These are phyloP conservation scores for Pythium scleroteichum DNA, from an alignment of 352 stramenopile species.

Conservation along the genomic window DNA sequence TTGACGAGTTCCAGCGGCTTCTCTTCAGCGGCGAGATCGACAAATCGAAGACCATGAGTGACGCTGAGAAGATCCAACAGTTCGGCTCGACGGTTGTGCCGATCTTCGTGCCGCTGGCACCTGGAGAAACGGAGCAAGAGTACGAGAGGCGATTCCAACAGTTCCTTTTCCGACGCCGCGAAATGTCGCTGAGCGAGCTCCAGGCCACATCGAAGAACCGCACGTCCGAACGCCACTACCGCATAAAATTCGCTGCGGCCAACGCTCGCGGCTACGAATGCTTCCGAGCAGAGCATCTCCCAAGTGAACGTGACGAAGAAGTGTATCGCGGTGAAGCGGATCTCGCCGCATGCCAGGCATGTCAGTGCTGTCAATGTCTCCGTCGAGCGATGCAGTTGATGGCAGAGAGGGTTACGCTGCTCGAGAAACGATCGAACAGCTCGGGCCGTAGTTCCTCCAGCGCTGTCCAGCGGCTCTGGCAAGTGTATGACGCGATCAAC, in stretches of 20 bases:
- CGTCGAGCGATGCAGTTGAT: conserved; percentile 20
- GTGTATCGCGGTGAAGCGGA: not conserved
- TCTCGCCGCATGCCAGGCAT: conserved; percentile 13
- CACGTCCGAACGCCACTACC: no score
- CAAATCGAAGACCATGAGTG: not conserved
- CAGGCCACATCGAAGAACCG: no score
- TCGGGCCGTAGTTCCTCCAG: no score
- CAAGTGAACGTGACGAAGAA: no score
- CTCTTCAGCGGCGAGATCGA: not conserved
- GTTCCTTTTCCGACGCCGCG: not conserved
- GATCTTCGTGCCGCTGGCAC: conserved; percentile 7
- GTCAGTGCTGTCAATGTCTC: conserved; percentile 23
- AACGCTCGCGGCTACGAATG: no score
- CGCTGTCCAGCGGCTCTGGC: not conserved
- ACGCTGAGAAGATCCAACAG: not conserved
- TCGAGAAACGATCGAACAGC: no score
- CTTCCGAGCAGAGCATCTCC: no score
- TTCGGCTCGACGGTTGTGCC: conserved; percentile 6
- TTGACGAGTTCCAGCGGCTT: conserved; percentile 4
- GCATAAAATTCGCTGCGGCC: no score
- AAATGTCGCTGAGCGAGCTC: not conserved
- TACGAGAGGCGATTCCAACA: not conserved
- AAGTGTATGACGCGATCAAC: conserved; percentile 9
- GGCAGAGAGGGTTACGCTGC: conserved; percentile 1
- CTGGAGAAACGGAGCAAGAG: conserved; percentile 1